Evolutionary conservation across 345 rosid genomes (phyloP), one percentile per base, ranked within the genome.

Genomic region (Punica granatum): DNA sequence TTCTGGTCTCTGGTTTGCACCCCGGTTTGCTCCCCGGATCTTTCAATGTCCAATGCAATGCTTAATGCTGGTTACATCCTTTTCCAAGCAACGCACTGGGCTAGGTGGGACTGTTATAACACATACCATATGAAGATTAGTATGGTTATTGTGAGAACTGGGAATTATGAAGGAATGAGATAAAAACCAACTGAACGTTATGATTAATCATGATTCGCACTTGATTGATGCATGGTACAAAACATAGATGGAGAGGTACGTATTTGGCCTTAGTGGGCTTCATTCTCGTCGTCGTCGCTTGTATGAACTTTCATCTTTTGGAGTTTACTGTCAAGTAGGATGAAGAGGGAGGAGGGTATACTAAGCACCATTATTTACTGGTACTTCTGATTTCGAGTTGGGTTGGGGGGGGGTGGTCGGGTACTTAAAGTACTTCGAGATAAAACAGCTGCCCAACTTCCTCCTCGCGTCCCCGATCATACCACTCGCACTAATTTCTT

Each of bases 391-490:
- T 73, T 64, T 68, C 74, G n/a, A n/a, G n/a, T n/a, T n/a, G n/a
- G n/a, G n/a, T n/a, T n/a, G n/a, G n/a, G n/a, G n/a, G n/a, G 90
- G 98, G 94, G 86, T 89, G 72, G 94, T 86, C 69, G 98, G 98
- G 33, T 90, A 90, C 83, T 80, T 93, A 79, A 88, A 69, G 65
- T 90, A 88, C 78, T 93, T 93, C 78, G 85, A 85, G 56, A 69
- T 86, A 9, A 90, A 89, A 72, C 97, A 90, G 78, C 69, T 93
- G 77, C 98, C 98, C 56, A 93, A 90, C 77, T 93, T 93, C 85
- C 85, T 93, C 25, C 90, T 90, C 31, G 98, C 97, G 71, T 87
- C 98, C 36, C 98, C 98, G 7, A 79, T 90, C 67, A 73, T 90
- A 44, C 80, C 88, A 61, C 72, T 87, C 72, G 86, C 94, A 26